A percentile compares a stretch with the other conserved stretches of the same genome.
Evolutionary conservation across 169 alveolate genomes (phyloP).

Genomic region (Cryptosporidium canis): DNA sequence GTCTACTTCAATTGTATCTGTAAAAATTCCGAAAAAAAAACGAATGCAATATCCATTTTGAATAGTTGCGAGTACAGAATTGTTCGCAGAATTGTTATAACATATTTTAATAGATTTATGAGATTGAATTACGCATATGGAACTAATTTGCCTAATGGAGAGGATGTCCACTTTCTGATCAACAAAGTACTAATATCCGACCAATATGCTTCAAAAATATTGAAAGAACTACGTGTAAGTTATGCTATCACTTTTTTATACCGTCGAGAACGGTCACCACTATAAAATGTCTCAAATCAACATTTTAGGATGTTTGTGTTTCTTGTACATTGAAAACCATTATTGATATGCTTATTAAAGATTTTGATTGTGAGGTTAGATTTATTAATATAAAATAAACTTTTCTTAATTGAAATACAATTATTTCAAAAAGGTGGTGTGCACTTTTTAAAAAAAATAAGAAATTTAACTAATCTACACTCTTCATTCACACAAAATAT

Average conservation of each 20-base stretch:
- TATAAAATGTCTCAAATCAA: background rate
- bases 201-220: background rate
- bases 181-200: slow-evolving; percentile 1
- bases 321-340: slow-evolving; percentile 12
- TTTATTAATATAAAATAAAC: background rate
- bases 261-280: background rate
- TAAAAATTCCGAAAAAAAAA: background rate
- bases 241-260: background rate
- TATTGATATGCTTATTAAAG: slow-evolving; percentile 13
- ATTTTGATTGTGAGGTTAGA: slow-evolving; percentile 43
- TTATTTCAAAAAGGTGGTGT: no score
- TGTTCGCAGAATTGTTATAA: slow-evolving; percentile 14
- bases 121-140: background rate
- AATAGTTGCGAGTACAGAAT: background rate
- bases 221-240: slow-evolving; percentile 52
- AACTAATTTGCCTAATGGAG: background rate
- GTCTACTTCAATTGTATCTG: background rate
- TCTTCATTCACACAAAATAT: background rate
- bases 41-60: background rate
- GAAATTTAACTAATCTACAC: background rate
- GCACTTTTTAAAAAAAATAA: no score
- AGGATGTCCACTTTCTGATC: slow-evolving; percentile 4
- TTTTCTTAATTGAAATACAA: background rate
- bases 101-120: background rate
- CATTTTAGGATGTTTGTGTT: background rate